These are phyloP conservation scores for Aspergillus tamarii DNA, from an alignment of 2,329 filamentous ascomycete species.

Conservation along the genomic window DNA sequence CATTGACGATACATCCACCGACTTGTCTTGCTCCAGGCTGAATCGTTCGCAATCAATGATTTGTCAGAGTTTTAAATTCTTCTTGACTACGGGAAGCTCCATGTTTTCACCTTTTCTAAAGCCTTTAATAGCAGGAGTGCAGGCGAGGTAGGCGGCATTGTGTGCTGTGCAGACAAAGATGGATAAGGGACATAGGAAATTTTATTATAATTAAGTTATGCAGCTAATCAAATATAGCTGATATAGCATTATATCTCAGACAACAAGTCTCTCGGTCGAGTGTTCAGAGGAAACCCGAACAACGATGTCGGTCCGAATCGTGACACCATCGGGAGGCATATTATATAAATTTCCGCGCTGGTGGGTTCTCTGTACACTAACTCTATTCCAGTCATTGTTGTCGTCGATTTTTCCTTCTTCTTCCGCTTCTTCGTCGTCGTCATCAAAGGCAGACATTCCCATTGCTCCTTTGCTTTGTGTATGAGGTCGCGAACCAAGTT, in stretches of 20 bases:
- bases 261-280: neutral
- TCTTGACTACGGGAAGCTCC: neutral
- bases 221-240: neutral
- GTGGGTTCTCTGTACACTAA: neutral
- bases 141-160: neutral
- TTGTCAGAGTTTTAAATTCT: neutral
- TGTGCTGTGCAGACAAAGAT: neutral
- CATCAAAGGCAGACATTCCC: conserved; percentile 7
- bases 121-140: neutral
- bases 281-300: neutral
- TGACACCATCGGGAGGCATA: neutral
- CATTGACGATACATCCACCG: no score
- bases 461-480: conserved; percentile 8
- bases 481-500: conserved; percentile 1
- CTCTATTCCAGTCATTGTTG: neutral
- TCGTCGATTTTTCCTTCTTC: neutral
- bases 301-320: neutral
- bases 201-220: neutral
- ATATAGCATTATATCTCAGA: neutral
- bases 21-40: no score
- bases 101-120: neutral
- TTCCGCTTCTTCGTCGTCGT: neutral
- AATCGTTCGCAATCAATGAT: neutral
- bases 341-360: neutral
- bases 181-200: neutral